Evolutionary conservation across 164 flowering plant species (phyloP), one percentile per base, ranked within the genome.

Genomic region (Cinnamomum chago): DNA sequence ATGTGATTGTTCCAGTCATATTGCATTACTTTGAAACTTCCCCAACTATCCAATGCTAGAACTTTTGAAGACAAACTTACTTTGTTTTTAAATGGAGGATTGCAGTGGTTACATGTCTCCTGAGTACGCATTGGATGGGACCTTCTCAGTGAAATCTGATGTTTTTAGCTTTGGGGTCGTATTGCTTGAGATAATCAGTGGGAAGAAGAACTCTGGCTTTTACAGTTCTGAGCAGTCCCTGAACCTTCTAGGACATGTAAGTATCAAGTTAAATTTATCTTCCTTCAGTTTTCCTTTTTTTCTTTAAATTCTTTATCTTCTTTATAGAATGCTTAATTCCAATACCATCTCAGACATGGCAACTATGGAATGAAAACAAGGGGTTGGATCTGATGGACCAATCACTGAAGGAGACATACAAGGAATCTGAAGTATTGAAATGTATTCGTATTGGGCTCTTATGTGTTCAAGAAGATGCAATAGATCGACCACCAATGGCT

Each of bases 131-230:
- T 22, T 35, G 40, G 71, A 47, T 55, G 73, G 73, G 24, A 5
- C 55, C 17, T 71, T 52, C 4, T 71, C 65, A 0, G 20, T 55
- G 33, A 71, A 71, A 55, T 55, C 60, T 25, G 64, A 71, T 24
- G 73, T 71, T 12, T 71, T 30, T 58, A 71, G 73, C 73, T 71
- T 71, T 71, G 73, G 73, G 28, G 58, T 71, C 13, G n/a, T 47
- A 68, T 40, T 68, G 40, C 71, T 68, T 40, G 71, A 68, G 55
- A 47, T 68, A 5, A 40, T 60, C 25, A 75, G 77, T 20, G 73
- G 78, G 18, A 79, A 68, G 55, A 72, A 62, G 58, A 79, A 79
- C 50, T 58, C 75, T 25, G 76, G 75, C 14, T 71, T 75, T 67
- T 73, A 60, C 60, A 74, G 72, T 25, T n/a, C 64, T 13, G 67